phyloP scores from a whole-genome alignment of 2,329 filamentous ascomycete species.

The Nannizziopsis arthrosporioides region DNA sequence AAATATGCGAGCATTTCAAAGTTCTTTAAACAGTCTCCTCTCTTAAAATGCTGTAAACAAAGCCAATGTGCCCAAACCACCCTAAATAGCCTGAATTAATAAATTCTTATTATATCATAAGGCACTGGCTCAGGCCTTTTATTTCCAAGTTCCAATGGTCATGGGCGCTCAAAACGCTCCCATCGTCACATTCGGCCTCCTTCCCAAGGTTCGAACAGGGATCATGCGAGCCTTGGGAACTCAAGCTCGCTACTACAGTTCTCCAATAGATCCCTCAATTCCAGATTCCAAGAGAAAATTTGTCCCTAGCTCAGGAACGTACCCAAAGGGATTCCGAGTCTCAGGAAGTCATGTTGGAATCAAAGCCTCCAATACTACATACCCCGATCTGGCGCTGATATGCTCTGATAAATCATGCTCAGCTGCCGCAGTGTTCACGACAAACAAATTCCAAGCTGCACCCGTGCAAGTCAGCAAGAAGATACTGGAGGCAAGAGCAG shows the following conservation, averaged over 20 bases:
- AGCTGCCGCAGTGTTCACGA: constrained; percentile 88
- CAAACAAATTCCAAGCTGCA: constrained; percentile 95
- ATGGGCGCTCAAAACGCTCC: constrained; percentile 5
- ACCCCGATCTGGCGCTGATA: constrained; percentile 81
- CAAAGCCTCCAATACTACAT: constrained; percentile 81
- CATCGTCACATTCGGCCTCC: background rate
- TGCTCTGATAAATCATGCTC: constrained; percentile 76
- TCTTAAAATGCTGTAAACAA: no score
- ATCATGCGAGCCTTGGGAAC: constrained; percentile 14
- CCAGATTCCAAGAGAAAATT: constrained; percentile 81
- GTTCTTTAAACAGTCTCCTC: no score
- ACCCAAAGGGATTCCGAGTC: constrained; percentile 79
- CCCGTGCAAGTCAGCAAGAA: constrained; percentile 76
- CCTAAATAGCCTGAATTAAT: no score
- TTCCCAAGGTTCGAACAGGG: constrained; percentile 4
- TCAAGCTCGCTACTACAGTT: constrained; percentile 36
- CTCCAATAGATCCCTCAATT: constrained; percentile 41
- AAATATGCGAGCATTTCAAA: no score
- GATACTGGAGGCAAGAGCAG: constrained; percentile 54
- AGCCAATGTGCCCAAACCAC: no score
- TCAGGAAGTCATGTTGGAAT: constrained; percentile 85
- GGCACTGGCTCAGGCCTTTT: background rate
- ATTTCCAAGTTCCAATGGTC: background rate
- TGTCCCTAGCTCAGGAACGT: constrained; percentile 70
- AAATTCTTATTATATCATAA: no score